Conservation (phyloP, 768 basidiomycete genomes). For the Boletus vinaceobasis region DNA sequence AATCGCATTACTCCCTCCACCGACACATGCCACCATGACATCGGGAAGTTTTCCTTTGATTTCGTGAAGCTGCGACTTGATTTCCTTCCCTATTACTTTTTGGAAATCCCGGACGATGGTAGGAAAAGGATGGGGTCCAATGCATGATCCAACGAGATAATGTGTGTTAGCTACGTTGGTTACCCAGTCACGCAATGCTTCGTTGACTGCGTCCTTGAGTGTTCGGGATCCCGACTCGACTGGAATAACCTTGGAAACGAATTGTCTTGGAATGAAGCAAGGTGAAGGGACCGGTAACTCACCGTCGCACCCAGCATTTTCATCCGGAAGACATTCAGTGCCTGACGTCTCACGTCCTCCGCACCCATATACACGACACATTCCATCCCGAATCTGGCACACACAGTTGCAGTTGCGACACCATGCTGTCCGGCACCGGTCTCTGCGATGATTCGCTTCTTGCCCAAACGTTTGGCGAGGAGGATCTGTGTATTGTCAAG, state of each 20-base stretch:
- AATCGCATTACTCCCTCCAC: conserved; percentile 96
- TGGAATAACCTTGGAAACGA: conserved; percentile 69
- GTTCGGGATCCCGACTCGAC: conserved; percentile 93
- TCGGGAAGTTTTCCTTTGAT: conserved; percentile 85
- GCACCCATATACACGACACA: conserved; percentile 98
- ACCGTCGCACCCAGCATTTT: conserved; percentile 95
- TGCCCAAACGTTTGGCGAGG: conserved; percentile 89
- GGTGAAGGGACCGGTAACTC: background rate
- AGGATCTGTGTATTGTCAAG: conserved; percentile 57
- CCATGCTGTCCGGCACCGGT: conserved; percentile 99
- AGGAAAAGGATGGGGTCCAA: conserved; percentile 98
- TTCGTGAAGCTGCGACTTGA: conserved; percentile 79
- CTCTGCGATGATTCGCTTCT: conserved; percentile 96
- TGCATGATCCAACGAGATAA: conserved; percentile 95
- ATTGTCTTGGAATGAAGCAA: background rate
- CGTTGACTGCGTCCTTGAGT: conserved; percentile 97
- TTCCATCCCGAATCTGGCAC: conserved; percentile 93
- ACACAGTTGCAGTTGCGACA: conserved; percentile 97
- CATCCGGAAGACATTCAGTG: conserved; percentile 96
- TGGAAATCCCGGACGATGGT: conserved; percentile 99
- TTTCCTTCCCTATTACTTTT: conserved; percentile 90
- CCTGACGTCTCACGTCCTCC: conserved; percentile 94
- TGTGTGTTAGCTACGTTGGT: conserved; percentile 92
- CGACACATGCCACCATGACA: conserved; percentile 93
- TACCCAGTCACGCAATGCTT: conserved; percentile 98